Evolutionary conservation across 148 eudicot species (phyloP), one percentile per base, ranked within the genome.

Genomic region (Spergularia marina): DNA sequence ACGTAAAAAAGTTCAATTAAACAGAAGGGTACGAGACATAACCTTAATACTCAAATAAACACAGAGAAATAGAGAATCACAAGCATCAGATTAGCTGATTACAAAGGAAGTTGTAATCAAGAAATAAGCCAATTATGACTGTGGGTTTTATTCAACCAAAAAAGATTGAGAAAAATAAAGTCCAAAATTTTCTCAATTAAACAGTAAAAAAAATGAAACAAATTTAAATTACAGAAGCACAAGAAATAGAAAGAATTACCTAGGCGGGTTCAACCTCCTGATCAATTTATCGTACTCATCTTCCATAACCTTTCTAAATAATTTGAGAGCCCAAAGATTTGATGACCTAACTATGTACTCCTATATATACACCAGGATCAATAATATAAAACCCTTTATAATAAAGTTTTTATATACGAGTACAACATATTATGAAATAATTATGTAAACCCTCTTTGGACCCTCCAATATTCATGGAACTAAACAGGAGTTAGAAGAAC

Each of bases 181-280:
- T 30, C 36, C 36, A 3, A 39, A 40, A 59, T 16, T 12, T 69
- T 12, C 4, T 2, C 7, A 1, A 53, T 41, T 7, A 66, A 21
- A 62, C 36, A 30, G 36, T 30, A 30, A 30, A 30, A 30, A 30
- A 30, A 30, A 30, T 2, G 4, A 30, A 30, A 30, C 2, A 30
- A 30, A 30, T 2, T 30, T 30, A 30, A 30, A 30, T 30, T 30
- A 40, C 2, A 49, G 18, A 44, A 67, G 53, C 7, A n/a, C 7
- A n/a, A 14, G 25, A 53, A 2, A 40, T 17, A 9, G 39, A 74
- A 54, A 39, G 18, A 49, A 39, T 8, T 85, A 91, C 96, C 98
- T 91, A 59, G 96, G 98, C 44, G 96, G 98, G 74, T 93, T 89
- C 81, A 93, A 87, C 80, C 98, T 85, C 82, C 94, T 86, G 76